Evolutionary conservation across 73 alveolate species (phyloP).

Genomic region (Breviolum minutum): DNA sequence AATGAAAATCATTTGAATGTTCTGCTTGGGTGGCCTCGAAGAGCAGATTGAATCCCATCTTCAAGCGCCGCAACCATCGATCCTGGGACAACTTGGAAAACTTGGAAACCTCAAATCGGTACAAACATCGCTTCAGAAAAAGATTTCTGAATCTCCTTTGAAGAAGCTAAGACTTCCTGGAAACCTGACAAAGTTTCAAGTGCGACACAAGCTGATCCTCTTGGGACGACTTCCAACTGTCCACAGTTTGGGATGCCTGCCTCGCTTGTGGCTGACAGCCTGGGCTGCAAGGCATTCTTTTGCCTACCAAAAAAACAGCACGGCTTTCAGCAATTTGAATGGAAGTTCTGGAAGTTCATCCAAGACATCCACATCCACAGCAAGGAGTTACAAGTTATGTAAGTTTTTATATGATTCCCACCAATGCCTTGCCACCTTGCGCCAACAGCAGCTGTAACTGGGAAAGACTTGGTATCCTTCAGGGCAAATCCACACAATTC

Average conservation of each 20-base stretch:
- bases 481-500: background rate
- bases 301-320: background rate
- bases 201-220: background rate
- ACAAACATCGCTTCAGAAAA: too few species aligned
- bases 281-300: conserved; percentile 38
- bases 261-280: background rate
- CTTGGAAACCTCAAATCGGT: too few species aligned
- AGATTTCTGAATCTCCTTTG: background rate
- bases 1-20: background rate
- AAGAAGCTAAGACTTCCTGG: conserved; percentile 27
- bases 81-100: background rate
- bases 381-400: background rate
- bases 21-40: conserved; percentile 16
- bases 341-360: background rate
- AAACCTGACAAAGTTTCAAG: background rate
- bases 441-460: conserved; percentile 33
- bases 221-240: background rate
- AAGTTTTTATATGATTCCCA: background rate
- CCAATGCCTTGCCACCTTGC: conserved; percentile 11
- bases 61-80: conserved; percentile 50
- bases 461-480: conserved; percentile 11
- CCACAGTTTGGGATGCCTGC: background rate
- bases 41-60: conserved; percentile 86
- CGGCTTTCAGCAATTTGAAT: too few species aligned
- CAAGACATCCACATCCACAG: background rate